A percentile compares a stretch with the other conserved stretches of the same genome.
These are phyloP conservation scores for Mercurialis annua DNA, from an alignment of 345 rosid species.

Conservation along the genomic window DNA sequence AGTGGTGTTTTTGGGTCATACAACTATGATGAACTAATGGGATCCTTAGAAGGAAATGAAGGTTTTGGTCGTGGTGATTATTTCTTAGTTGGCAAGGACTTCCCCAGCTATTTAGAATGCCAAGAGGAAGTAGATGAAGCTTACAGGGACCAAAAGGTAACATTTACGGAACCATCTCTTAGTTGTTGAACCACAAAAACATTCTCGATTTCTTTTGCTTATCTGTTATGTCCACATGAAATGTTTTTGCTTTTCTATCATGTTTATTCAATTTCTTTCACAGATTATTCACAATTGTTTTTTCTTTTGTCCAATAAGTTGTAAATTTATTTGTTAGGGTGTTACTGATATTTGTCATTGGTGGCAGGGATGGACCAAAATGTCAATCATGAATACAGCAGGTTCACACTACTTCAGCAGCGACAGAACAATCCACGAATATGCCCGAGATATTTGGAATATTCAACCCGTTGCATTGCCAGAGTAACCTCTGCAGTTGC, in stretches of 20 bases:
- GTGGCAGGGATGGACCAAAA: constrained; percentile 72
- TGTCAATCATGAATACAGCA: constrained; percentile 83
- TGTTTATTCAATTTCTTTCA: too few relatives aligned
- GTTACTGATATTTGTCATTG: constrained; percentile 1
- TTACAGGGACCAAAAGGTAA: constrained; percentile 60
- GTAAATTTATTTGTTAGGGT: background rate
- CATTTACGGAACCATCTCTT: background rate
- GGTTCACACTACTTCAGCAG: constrained; percentile 85
- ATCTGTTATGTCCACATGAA: too few relatives aligned
- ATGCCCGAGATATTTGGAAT: constrained; percentile 72
- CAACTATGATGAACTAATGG: constrained; percentile 59
- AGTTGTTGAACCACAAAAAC: background rate
- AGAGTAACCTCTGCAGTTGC: background rate
- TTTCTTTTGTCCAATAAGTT: too few relatives aligned
- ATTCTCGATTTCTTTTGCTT: too few relatives aligned
- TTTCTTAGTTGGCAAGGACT: constrained; percentile 86
- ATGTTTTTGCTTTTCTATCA: too few relatives aligned
- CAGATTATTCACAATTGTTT: too few relatives aligned
- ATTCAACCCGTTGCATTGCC: constrained; percentile 48
- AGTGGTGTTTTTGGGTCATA: constrained; percentile 65
- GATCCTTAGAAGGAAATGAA: constrained; percentile 78
- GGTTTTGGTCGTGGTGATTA: constrained; percentile 79
- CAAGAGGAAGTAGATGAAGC: constrained; percentile 74
- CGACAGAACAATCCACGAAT: constrained; percentile 77
- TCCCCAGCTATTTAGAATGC: constrained; percentile 77